Evolutionary conservation across 1,284 basidiomycete species (phyloP).

Genomic region (Termitomyces sp.): DNA sequence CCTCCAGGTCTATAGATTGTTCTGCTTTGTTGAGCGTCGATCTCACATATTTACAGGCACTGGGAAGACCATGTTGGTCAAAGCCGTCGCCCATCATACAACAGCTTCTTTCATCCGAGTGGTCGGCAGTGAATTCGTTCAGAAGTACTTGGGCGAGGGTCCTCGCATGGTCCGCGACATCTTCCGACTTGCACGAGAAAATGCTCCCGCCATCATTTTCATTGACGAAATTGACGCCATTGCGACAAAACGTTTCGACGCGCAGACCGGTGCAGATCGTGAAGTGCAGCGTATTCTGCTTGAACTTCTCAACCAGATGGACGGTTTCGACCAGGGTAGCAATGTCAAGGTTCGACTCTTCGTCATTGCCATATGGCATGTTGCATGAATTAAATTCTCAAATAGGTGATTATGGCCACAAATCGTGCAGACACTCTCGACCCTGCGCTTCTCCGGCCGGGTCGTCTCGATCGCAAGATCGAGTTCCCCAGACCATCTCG

Average conservation of each 20-base stretch:
- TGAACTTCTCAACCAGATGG: conserved; percentile 99
- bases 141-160: conserved; percentile 99
- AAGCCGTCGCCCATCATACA: conserved; percentile 97
- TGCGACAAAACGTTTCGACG: conserved; percentile 99
- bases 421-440: conserved; percentile 96
- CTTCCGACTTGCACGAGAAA: conserved; percentile 95
- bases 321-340: conserved; percentile 98
- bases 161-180: conserved; percentile 99
- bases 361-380: background rate
- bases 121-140: conserved; percentile 97
- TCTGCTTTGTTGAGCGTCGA: conserved; percentile 1
- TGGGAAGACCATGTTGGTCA: conserved; percentile 99
- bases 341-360: conserved; percentile 83
- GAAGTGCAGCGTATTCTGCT: conserved; percentile 99
- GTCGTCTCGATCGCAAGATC: conserved; percentile 97
- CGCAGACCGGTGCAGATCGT: conserved; percentile 97
- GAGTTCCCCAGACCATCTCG: conserved; percentile 96
- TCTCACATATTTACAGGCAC: conserved; percentile 59
- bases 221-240: conserved; percentile 99
- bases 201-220: conserved; percentile 98
- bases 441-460: conserved; percentile 94
- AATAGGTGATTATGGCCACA: conserved; percentile 96
- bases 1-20: conserved; percentile 65
- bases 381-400: background rate
- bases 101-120: conserved; percentile 98